These are phyloP conservation scores for Paxillus involutus DNA, from an alignment of 768 basidiomycete genomes.

Conservation along the genomic window DNA sequence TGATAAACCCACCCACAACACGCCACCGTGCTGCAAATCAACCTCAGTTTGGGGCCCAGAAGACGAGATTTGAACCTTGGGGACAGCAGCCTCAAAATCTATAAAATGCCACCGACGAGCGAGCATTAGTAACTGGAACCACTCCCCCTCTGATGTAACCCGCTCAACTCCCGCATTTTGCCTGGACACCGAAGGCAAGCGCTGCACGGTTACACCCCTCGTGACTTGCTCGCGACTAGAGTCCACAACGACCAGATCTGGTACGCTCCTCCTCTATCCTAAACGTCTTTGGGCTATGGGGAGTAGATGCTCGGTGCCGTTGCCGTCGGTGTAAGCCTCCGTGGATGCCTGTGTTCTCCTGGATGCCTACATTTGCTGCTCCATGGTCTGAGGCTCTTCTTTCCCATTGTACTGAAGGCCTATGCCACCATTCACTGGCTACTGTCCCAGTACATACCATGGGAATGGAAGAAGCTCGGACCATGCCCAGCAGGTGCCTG, in stretches of 20 bases:
- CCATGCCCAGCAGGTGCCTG: slow-evolving; percentile 31
- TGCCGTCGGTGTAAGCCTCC: not conserved
- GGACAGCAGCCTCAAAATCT: slow-evolving; percentile 14
- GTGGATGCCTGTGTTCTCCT: slow-evolving; percentile 17
- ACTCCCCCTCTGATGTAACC: not conserved
- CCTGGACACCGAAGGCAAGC: not conserved
- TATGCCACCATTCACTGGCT: slow-evolving; percentile 31
- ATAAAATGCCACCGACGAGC: slow-evolving; percentile 22
- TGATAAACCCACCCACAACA: slow-evolving; percentile 21
- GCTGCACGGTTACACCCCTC: not conserved
- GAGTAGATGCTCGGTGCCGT: not conserved
- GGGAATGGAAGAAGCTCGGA: slow-evolving; percentile 55
- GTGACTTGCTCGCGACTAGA: not conserved
- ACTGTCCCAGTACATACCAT: slow-evolving; percentile 47
- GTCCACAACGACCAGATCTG: not conserved
- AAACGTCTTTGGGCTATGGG: slow-evolving; percentile 19
- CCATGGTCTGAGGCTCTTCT: slow-evolving; percentile 38
- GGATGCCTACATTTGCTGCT: slow-evolving; percentile 24
- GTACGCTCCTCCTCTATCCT: slow-evolving; percentile 15
- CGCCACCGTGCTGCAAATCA: slow-evolving; percentile 2
- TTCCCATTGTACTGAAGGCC: slow-evolving; percentile 35
- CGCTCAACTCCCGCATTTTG: slow-evolving; percentile 6
- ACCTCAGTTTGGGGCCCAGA: not conserved
- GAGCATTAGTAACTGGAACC: slow-evolving; percentile 15
- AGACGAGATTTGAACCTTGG: slow-evolving; percentile 13